Conservation (phyloP, 805 yeast genomes). For the Yamadazyma akitaensis region DNA sequence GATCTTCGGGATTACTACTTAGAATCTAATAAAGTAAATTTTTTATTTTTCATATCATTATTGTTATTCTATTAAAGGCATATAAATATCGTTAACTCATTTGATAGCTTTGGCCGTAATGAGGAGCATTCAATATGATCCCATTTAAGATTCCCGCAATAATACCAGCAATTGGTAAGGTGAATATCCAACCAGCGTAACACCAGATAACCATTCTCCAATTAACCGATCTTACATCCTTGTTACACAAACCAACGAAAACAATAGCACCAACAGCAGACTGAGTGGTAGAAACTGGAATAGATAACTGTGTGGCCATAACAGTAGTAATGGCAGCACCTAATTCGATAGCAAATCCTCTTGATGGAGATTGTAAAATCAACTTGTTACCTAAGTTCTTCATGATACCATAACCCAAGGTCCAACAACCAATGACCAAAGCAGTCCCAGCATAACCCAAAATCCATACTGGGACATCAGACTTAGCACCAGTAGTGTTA, state of each 20-base stretch:
- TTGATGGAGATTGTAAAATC: slow-evolving; percentile 71
- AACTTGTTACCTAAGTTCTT: slow-evolving; percentile 67
- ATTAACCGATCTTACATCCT: slow-evolving; percentile 59
- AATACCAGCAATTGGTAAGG: slow-evolving; percentile 71
- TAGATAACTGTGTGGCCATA: slow-evolving; percentile 68
- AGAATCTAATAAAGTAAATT: too few relatives aligned
- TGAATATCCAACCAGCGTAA: slow-evolving; percentile 68
- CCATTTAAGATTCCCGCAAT: slow-evolving; percentile 66
- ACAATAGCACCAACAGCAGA: slow-evolving; percentile 78
- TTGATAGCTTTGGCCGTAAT: slow-evolving; percentile 29
- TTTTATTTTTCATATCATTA: background rate
- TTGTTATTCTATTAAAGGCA: slow-evolving; percentile 1
- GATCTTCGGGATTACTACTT: too few relatives aligned
- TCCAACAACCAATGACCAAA: slow-evolving; percentile 67
- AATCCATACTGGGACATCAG: slow-evolving; percentile 70
- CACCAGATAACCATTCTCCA: slow-evolving; percentile 77
- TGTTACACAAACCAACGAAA: slow-evolving; percentile 70
- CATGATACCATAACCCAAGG: slow-evolving; percentile 69
- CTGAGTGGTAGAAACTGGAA: slow-evolving; percentile 78
- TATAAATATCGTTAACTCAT: slow-evolving; percentile 7
- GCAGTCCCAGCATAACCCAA: slow-evolving; percentile 65
- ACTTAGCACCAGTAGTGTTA: slow-evolving; percentile 42
- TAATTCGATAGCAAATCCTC: slow-evolving; percentile 74
- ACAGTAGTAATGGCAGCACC: slow-evolving; percentile 77
- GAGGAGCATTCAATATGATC: slow-evolving; percentile 63